Conservation (phyloP, 2,329 filamentous ascomycete genomes). For the Fusarium virguliforme region DNA sequence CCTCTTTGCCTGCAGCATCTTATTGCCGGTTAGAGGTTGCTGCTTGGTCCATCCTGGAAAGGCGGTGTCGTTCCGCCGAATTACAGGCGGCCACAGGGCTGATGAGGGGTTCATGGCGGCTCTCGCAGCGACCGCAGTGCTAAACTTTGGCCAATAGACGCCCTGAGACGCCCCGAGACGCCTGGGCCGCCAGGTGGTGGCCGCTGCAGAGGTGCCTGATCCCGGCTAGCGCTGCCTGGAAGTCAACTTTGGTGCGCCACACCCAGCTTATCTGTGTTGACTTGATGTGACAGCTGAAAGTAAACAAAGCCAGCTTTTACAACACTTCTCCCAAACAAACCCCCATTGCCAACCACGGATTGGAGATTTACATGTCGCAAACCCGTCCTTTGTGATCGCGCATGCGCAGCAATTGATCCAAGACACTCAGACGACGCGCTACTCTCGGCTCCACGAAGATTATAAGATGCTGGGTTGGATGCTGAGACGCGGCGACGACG, state of each 20-base stretch:
- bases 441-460: conserved; percentile 5
- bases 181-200: conserved; percentile 21
- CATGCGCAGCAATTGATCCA: conserved; percentile 28
- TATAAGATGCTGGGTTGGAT: conserved; percentile 73
- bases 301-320: conserved; percentile 46
- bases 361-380: conserved; percentile 34
- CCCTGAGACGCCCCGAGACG: conserved; percentile 12
- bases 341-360: conserved; percentile 21
- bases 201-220: conserved; percentile 53
- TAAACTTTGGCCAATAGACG: conserved; percentile 37
- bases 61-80: conserved; percentile 50
- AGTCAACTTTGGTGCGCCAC: conserved; percentile 19
- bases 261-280: conserved; percentile 13
- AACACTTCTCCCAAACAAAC: conserved; percentile 27
- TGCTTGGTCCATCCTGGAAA: conserved; percentile 26
- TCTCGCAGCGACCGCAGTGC: conserved; percentile 22
- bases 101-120: conserved; percentile 45
- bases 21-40: conserved; percentile 26
- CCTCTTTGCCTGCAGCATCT: conserved; percentile 14
- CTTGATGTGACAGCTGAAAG: conserved; percentile 40
- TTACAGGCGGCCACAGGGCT: conserved; percentile 48
- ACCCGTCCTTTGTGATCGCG: conserved; percentile 31
- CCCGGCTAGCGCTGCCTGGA: conserved; percentile 23
- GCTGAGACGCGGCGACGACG: conserved; percentile 64
- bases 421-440: conserved; percentile 16